Conservation (phyloP, 2,329 filamentous ascomycete genomes). For the Aureobasidium melanogenum region DNA sequence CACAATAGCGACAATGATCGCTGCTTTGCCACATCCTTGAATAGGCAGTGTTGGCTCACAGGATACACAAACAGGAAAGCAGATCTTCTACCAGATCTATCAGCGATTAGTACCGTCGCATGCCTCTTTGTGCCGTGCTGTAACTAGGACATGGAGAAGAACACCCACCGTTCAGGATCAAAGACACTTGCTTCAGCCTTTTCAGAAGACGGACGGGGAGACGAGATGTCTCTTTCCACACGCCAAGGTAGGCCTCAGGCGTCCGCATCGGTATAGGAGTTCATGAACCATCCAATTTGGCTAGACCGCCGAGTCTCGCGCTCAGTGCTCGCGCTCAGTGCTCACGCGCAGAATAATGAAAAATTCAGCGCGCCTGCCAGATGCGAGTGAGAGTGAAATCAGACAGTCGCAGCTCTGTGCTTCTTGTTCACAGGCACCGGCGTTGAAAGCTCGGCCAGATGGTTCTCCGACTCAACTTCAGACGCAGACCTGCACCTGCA, state of each 20-base stretch:
- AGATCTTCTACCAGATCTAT: too few relatives aligned
- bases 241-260: background rate
- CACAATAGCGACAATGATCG: too few relatives aligned
- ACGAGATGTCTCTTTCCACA: too few relatives aligned
- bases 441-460: background rate
- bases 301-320: constrained; percentile 3
- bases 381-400: background rate
- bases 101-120: too few relatives aligned
- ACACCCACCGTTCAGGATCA: too few relatives aligned
- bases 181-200: too few relatives aligned
- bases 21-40: too few relatives aligned
- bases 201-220: too few relatives aligned
- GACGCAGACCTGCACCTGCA: background rate
- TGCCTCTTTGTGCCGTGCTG: too few relatives aligned
- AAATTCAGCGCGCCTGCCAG: background rate
- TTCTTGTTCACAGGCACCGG: background rate
- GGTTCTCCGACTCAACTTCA: background rate
- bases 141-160: too few relatives aligned
- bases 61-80: too few relatives aligned
- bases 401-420: background rate
- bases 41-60: too few relatives aligned
- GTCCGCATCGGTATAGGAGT: background rate
- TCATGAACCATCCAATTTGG: background rate
- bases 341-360: background rate
- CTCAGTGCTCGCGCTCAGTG: background rate